Evolutionary conservation across 495 filamentous ascomycete genomes (phyloP).

Genomic region (Elaphomyces granulatus): DNA sequence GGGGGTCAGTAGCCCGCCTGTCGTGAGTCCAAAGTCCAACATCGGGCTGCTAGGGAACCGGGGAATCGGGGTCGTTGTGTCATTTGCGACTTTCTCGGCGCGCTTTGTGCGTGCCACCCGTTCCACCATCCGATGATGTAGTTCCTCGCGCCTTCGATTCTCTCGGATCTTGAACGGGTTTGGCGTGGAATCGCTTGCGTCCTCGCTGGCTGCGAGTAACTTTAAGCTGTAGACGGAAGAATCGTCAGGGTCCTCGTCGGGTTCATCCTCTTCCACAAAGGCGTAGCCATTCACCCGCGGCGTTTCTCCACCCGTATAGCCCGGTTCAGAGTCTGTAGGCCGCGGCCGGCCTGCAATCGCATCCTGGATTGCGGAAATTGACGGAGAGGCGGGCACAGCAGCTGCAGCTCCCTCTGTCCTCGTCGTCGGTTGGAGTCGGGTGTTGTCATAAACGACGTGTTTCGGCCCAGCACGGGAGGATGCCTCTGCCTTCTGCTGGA

Average conservation of each 20-base stretch:
- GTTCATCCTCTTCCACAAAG: slow-evolving; percentile 78
- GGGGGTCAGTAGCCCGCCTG: slow-evolving; percentile 34
- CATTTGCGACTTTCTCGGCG: slow-evolving; percentile 32
- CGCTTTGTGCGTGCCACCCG: slow-evolving; percentile 60
- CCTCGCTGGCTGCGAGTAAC: slow-evolving; percentile 27
- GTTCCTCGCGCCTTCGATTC: slow-evolving; percentile 60
- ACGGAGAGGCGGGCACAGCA: slow-evolving; percentile 53
- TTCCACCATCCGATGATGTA: slow-evolving; percentile 89
- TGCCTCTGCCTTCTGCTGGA: slow-evolving; percentile 48
- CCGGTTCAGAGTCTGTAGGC: slow-evolving; percentile 49
- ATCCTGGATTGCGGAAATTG: slow-evolving; percentile 69
- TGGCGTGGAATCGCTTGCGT: slow-evolving; percentile 43
- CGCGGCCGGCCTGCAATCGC: slow-evolving; percentile 69
- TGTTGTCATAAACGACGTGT: slow-evolving; percentile 70
- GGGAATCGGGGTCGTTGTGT: slow-evolving; percentile 45
- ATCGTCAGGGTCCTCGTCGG: slow-evolving; percentile 16
- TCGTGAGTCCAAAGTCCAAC: slow-evolving; percentile 29
- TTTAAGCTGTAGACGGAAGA: slow-evolving; percentile 9
- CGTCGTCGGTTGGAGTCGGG: slow-evolving; percentile 40
- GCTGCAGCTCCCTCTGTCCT: slow-evolving; percentile 12
- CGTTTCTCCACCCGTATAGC: slow-evolving; percentile 55
- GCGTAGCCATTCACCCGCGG: slow-evolving; percentile 84
- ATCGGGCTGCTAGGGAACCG: slow-evolving; percentile 64
- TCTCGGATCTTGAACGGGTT: slow-evolving; percentile 76
- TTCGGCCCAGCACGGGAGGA: slow-evolving; percentile 65